A percentile compares a stretch with the other conserved stretches of the same genome.
These are phyloP conservation scores for Dionaea muscipula DNA, from an alignment of 179 eudicot species.

Conservation along the genomic window DNA sequence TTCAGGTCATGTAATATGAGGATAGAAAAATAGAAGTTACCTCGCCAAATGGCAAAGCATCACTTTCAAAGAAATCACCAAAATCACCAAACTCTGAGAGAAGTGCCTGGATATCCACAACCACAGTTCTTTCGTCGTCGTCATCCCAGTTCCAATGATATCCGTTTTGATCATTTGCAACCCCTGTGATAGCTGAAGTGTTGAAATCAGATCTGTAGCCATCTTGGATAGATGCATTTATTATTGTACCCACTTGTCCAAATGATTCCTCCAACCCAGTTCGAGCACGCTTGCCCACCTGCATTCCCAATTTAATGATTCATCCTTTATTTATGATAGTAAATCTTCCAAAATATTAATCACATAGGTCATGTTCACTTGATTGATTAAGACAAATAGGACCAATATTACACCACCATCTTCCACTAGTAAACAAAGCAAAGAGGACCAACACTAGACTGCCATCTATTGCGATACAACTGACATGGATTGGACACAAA, in stretches of 20 bases:
- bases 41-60: constrained; percentile 86
- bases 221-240: constrained; percentile 42
- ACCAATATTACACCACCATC: too few species aligned
- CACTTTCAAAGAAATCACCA: constrained; percentile 87
- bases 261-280: constrained; percentile 49
- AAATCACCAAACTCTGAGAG: constrained; percentile 94
- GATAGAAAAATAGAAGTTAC: constrained; percentile 26
- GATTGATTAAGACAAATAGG: too few species aligned
- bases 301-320: constrained; percentile 6
- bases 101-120: constrained; percentile 89
- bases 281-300: constrained; percentile 84
- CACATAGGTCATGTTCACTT: too few species aligned
- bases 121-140: constrained; percentile 56
- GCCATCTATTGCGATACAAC: too few species aligned
- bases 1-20: neutral
- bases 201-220: constrained; percentile 32
- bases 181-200: constrained; percentile 38
- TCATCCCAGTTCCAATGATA: constrained; percentile 89
- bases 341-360: too few species aligned
- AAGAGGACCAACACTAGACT: too few species aligned
- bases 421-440: too few species aligned
- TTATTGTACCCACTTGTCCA: constrained; percentile 42
- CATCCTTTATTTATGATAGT: too few species aligned
- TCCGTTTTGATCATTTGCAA: constrained; percentile 47
- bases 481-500: too few species aligned